These are phyloP conservation scores for Candida michaelii DNA, from an alignment of 805 yeast species.

Conservation along the genomic window DNA sequence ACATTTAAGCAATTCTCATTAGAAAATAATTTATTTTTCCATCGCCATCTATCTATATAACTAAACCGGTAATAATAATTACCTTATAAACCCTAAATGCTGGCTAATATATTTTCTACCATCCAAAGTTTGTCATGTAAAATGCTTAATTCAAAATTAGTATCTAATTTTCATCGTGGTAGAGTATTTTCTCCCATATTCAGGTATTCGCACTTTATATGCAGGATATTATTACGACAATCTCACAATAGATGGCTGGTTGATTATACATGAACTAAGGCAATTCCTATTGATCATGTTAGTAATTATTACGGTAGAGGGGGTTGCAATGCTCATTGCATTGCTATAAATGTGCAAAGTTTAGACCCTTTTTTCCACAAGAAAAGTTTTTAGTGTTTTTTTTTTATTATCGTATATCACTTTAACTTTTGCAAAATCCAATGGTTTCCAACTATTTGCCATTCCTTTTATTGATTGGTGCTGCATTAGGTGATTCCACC, in stretches of 20 bases:
- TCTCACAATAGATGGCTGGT: conserved; percentile 6
- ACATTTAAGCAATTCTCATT: not conserved
- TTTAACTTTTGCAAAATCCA: conserved; percentile 3
- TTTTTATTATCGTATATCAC: not conserved
- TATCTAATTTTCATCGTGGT: not conserved
- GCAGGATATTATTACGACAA: conserved; percentile 5
- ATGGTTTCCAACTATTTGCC: conserved; percentile 15
- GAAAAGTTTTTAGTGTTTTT: not conserved
- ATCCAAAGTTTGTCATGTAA: not conserved
- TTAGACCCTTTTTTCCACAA: conserved; percentile 4
- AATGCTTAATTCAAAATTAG: conserved; percentile 3
- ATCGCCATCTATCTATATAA: not conserved
- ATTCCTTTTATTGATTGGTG: conserved; percentile 16
- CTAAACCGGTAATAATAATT: not conserved
- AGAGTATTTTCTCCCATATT: not conserved
- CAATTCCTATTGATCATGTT: not conserved
- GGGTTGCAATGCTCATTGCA: not conserved
- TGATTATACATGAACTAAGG: not conserved
- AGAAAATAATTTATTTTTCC: conserved; percentile 1
- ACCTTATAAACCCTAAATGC: not conserved
- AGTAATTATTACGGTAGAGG: not conserved
- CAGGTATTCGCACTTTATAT: conserved; percentile 1
- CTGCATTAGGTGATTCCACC: conserved; percentile 14
- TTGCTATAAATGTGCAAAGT: conserved; percentile 1
- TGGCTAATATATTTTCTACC: not conserved